These are phyloP conservation scores for Blastocystis sp. DNA, from an alignment of 352 stramenopile species.

Conservation along the genomic window DNA sequence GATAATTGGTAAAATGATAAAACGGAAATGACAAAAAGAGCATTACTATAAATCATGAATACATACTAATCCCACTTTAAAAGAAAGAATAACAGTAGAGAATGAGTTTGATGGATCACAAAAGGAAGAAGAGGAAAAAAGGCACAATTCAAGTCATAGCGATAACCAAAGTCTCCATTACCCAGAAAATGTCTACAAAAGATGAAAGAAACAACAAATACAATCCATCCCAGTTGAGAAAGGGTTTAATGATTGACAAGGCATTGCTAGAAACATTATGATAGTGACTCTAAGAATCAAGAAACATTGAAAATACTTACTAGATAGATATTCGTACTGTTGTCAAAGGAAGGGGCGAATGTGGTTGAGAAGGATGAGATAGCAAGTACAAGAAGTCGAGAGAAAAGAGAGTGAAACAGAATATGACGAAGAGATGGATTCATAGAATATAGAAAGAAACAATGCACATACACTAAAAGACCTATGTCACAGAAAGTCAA, in stretches of 20 bases:
- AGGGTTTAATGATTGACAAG: neutral
- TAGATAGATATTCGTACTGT: neutral
- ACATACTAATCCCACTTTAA: neutral
- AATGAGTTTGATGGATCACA: neutral
- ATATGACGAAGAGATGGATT: neutral
- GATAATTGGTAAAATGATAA: constrained; percentile 15
- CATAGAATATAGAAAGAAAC: constrained; percentile 17
- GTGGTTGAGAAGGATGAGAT: neutral
- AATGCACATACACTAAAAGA: constrained; percentile 25
- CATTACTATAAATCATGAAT: neutral
- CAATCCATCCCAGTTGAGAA: constrained; percentile 51
- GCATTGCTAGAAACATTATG: neutral
- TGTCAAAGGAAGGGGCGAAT: constrained; percentile 35
- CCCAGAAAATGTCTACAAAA: constrained; percentile 26
- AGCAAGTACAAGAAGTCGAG: neutral
- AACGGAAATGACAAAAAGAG: neutral
- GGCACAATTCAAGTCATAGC: constrained; percentile 37
- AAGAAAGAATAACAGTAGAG: neutral
- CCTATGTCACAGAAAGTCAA: neutral
- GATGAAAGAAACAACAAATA: neutral
- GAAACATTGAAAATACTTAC: neutral
- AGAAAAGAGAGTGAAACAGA: neutral
- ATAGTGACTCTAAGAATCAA: neutral
- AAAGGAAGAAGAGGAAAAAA: constrained; percentile 53
- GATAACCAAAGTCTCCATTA: neutral